phyloP scores from a whole-genome alignment of 108 stramenopile genomes.

The Fistulifera pelliculosa region DNA sequence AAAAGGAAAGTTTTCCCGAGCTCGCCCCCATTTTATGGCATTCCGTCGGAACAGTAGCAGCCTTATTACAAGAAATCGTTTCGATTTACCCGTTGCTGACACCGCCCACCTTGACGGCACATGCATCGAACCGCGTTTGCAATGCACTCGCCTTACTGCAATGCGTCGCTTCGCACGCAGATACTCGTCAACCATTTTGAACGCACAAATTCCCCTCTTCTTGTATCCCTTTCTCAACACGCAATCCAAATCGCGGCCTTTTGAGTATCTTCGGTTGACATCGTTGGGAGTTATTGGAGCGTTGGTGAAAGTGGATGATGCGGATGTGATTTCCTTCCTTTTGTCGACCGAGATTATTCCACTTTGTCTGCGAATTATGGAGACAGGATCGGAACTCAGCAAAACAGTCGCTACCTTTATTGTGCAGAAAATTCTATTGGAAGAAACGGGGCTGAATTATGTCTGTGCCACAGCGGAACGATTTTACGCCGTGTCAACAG shows the following conservation, averaged over 20 bases:
- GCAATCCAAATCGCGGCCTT: slow-evolving; percentile 88
- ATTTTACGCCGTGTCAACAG: slow-evolving; percentile 94
- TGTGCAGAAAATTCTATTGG: slow-evolving; percentile 97
- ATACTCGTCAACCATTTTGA: slow-evolving; percentile 90
- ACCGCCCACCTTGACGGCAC: slow-evolving; percentile 95
- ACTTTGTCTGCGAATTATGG: slow-evolving; percentile 57
- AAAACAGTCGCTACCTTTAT: slow-evolving; percentile 99
- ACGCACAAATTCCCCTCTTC: slow-evolving; percentile 95
- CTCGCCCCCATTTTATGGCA: slow-evolving; percentile 90
- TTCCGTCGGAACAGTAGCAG: slow-evolving; percentile 67
- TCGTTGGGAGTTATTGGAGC: slow-evolving; percentile 98
- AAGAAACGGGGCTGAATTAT: slow-evolving; percentile 94
- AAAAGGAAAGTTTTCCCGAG: slow-evolving; percentile 91
- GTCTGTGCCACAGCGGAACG: slow-evolving; percentile 99
- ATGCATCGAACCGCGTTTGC: slow-evolving; percentile 95
- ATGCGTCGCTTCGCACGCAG: slow-evolving; percentile 96
- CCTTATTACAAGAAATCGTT: slow-evolving; percentile 96
- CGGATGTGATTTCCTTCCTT: slow-evolving; percentile 94
- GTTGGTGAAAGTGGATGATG: slow-evolving; percentile 98
- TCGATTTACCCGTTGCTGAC: slow-evolving; percentile 94
- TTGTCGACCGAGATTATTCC: slow-evolving; percentile 88
- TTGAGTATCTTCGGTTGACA: slow-evolving; percentile 96
- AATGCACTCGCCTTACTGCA: slow-evolving; percentile 98
- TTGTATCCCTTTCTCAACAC: slow-evolving; percentile 99
- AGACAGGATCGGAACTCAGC: slow-evolving; percentile 92